A percentile compares a stretch with the other conserved stretches of the same genome.
phyloP scores from a whole-genome alignment of 176 grass and related monocot species.

The Oryza glaberrima region DNA sequence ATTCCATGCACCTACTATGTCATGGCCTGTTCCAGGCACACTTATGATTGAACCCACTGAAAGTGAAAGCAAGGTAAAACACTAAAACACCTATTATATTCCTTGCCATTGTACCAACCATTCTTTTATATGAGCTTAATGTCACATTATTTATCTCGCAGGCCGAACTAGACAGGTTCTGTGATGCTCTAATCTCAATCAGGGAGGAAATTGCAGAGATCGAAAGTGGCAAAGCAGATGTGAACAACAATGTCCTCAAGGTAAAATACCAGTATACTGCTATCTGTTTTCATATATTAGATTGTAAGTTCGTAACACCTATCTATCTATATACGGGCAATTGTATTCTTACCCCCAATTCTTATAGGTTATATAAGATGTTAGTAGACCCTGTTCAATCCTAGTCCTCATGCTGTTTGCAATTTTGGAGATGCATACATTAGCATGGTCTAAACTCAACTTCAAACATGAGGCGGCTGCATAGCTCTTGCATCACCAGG shows the following conservation, averaged over 20 bases:
- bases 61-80: constrained; percentile 94
- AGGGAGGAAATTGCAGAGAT: constrained; percentile 92
- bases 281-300: neutral
- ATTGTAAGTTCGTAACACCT: neutral
- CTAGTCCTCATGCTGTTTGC: neutral
- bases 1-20: constrained; percentile 98
- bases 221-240: constrained; percentile 86
- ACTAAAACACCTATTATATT: constrained; percentile 31
- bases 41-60: constrained; percentile 99
- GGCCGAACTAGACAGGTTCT: constrained; percentile 98
- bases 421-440: neutral
- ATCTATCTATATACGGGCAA: neutral
- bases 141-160: constrained; percentile 48
- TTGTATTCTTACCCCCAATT: too few species aligned
- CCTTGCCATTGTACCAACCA: constrained; percentile 4
- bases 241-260: constrained; percentile 93
- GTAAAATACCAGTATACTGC: constrained; percentile 43
- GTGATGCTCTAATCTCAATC: constrained; percentile 97
- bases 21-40: constrained; percentile 98
- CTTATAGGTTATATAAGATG: too few species aligned
- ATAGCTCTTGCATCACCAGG: constrained; percentile 19
- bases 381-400: constrained; percentile 14
- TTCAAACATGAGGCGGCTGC: neutral
- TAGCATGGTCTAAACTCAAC: neutral
- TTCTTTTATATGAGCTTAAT: constrained; percentile 35